Conservation (phyloP, 2,329 filamentous ascomycete genomes). For the Metarhizium brunneum region DNA sequence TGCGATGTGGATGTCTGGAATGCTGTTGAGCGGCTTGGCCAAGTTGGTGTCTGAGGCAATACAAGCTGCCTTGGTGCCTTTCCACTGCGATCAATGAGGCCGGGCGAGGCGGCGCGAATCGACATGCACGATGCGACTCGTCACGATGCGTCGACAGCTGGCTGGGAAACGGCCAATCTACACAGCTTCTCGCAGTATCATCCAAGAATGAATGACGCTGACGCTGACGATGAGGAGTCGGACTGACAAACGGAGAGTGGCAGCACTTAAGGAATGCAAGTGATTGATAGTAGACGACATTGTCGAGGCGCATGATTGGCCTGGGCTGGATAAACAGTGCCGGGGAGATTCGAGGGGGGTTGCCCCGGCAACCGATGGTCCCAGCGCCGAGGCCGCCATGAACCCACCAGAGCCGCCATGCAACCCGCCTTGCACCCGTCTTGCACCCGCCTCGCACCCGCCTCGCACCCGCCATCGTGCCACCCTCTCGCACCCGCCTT, state of each 20-base stretch:
- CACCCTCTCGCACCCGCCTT: too few species aligned
- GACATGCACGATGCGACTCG: not conserved
- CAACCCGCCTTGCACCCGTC: not conserved
- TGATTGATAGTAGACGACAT: not conserved
- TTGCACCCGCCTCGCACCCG: not conserved
- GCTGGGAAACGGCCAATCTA: not conserved
- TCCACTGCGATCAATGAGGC: not conserved
- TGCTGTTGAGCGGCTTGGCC: slow-evolving; percentile 12
- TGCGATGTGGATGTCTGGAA: slow-evolving; percentile 14
- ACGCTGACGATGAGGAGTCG: not conserved
- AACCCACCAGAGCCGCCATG: not conserved
- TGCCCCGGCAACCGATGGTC: slow-evolving; percentile 5
- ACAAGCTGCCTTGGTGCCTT: not conserved
- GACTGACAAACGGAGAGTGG: not conserved
- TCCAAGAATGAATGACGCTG: not conserved
- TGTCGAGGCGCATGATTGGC: slow-evolving; percentile 6
- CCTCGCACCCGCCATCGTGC: not conserved
- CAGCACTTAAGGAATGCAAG: slow-evolving; percentile 9
- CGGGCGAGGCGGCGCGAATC: not conserved
- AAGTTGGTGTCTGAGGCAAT: not conserved
- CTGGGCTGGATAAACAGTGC: slow-evolving; percentile 5
- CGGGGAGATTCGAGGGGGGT: not conserved
- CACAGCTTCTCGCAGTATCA: not conserved
- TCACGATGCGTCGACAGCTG: not conserved
- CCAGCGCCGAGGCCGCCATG: not conserved